A percentile compares a stretch with the other conserved stretches of the same genome.
Evolutionary conservation across 2,329 filamentous ascomycete species (phyloP).

Genomic region (Zarea fungicola): DNA sequence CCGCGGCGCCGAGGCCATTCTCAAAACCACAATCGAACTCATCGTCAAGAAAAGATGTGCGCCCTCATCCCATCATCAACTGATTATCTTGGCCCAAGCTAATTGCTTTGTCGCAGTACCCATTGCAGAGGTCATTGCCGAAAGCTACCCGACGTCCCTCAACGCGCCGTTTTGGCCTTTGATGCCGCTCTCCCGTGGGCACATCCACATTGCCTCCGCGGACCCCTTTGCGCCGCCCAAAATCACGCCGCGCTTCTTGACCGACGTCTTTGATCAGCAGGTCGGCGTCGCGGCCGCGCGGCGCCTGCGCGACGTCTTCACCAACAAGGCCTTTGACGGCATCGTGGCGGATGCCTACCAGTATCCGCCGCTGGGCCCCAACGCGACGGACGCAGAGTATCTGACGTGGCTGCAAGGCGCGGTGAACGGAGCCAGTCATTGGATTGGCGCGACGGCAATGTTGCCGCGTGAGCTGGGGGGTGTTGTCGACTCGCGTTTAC

Average conservation of each 20-base stretch:
- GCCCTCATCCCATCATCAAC: too few relatives aligned
- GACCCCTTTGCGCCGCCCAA: constrained; percentile 17
- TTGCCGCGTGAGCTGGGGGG: constrained; percentile 19
- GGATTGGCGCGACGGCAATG: constrained; percentile 22
- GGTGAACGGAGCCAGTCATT: constrained; percentile 18
- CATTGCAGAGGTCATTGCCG: constrained; percentile 18
- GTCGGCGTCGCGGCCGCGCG: constrained; percentile 17
- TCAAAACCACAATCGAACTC: constrained; percentile 20
- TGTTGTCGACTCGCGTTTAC: constrained; percentile 18
- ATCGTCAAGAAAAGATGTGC: constrained; percentile 14
- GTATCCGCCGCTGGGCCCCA: constrained; percentile 16
- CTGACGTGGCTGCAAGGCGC: constrained; percentile 15
- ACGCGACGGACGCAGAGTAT: constrained; percentile 19
- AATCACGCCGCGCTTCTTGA: constrained; percentile 19
- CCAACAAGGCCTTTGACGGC: constrained; percentile 15
- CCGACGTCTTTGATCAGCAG: constrained; percentile 19
- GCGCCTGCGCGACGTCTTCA: constrained; percentile 16
- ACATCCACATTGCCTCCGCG: constrained; percentile 20
- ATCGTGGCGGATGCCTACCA: constrained; percentile 19
- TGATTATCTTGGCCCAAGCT: background rate
- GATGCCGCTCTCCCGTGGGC: constrained; percentile 20
- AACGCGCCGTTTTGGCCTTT: constrained; percentile 20
- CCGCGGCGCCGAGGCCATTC: constrained; percentile 16
- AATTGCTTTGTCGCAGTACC: constrained; percentile 15
- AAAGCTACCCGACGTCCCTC: constrained; percentile 15